Evolutionary conservation across 2,329 filamentous ascomycete genomes (phyloP), one percentile per base, ranked within the genome.

Genomic region (Cladosporium sp.): DNA sequence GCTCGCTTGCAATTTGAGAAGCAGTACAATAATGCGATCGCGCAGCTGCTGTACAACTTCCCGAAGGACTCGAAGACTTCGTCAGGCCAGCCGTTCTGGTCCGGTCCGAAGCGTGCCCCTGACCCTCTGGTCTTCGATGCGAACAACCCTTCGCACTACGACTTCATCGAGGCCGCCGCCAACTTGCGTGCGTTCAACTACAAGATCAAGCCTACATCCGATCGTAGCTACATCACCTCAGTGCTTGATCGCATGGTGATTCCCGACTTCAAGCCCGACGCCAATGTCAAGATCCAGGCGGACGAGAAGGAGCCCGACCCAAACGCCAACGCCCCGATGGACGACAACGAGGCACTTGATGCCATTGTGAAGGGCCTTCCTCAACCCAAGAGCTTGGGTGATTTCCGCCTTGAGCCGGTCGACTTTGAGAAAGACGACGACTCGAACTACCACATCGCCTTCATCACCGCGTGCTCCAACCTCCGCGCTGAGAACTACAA

Each of bases 401-500:
- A 89, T 33, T 95, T 95, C 79, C 91, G 91, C 72, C 76, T 98
- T 49, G 83, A 84, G 53, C 88, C 92, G 3, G 93, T 97, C 5
- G 93, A 97, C 63, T 98, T 98, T 64, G 90, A 98, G 74, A 98
- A 98, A 78, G 93, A 98, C 60, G 93, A 98, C 64, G 95, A 98
- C 70, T 89, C 86, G 46, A 98, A 98, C 72, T 83, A 93, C 72
- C 93, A 98, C 76, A 98, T 98, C 64, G 93, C 97, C 72, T 98
- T 98, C 76, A 97, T 98, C 73, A 95, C 93, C 7, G 90, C 91
- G 1, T 91, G 91, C 59, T 96, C 91, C 76, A 98, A 98, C 70
- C 77, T 98, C 55, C 88, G 95, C 55, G 93, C 93, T 0, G 87
- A 95, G 72, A 98, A 98, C 76, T 98, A 98, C 81, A 95, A 93